These are phyloP conservation scores for Scedosporium apiospermum DNA, from an alignment of 2,329 filamentous ascomycete genomes.

Conservation along the genomic window DNA sequence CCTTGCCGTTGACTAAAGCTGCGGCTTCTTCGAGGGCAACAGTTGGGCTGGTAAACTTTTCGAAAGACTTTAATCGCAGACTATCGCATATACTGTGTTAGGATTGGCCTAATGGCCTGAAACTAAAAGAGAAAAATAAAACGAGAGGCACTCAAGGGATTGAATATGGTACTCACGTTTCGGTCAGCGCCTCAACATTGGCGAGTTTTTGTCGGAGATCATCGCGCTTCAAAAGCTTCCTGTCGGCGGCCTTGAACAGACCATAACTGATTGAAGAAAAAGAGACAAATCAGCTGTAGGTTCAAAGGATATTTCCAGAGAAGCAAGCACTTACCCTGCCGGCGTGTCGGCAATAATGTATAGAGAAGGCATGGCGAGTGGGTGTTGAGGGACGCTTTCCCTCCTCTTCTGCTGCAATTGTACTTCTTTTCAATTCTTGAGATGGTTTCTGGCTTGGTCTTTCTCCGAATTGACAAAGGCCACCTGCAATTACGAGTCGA, in stretches of 20 bases:
- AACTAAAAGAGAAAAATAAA: background rate
- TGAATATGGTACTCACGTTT: constrained; percentile 53
- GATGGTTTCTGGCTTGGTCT: background rate
- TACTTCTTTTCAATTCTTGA: background rate
- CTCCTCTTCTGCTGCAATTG: background rate
- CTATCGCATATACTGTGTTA: constrained; percentile 29
- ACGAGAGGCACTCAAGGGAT: constrained; percentile 1
- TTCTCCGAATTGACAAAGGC: background rate
- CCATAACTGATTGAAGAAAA: constrained; percentile 59
- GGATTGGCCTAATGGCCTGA: background rate
- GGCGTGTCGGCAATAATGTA: constrained; percentile 92
- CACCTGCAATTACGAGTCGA: background rate
- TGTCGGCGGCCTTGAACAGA: constrained; percentile 96
- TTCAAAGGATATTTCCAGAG: background rate
- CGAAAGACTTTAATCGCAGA: constrained; percentile 92
- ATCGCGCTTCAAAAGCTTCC: constrained; percentile 90
- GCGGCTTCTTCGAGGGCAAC: constrained; percentile 85
- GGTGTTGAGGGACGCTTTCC: background rate
- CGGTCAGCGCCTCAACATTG: constrained; percentile 75
- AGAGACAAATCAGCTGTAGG: background rate
- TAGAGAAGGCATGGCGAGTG: constrained; percentile 40
- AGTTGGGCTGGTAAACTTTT: constrained; percentile 92
- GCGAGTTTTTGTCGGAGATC: constrained; percentile 65
- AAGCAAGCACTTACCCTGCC: constrained; percentile 50
- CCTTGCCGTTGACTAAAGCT: constrained; percentile 84